Conservation (phyloP, 768 basidiomycete genomes). For the Butyriboletus loyo region DNA sequence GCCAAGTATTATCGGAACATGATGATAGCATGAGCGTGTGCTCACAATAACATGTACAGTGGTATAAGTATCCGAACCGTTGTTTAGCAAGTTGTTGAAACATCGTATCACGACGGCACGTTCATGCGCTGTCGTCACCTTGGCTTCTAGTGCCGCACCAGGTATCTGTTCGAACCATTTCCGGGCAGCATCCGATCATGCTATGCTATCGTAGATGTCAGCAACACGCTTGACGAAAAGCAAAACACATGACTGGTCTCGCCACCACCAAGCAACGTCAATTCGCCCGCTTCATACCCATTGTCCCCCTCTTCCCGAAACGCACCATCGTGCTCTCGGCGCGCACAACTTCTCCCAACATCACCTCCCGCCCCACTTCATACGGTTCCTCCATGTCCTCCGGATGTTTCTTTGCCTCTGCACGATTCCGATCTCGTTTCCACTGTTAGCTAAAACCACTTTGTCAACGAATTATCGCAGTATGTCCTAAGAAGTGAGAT, state of each 20-base stretch:
- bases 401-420: slow-evolving; percentile 62
- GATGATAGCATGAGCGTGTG: slow-evolving; percentile 1
- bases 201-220: slow-evolving; percentile 50
- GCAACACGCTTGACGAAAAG: not conserved
- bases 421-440: slow-evolving; percentile 67
- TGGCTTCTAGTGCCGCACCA: no score
- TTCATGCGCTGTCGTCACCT: no score
- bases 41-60: slow-evolving; percentile 7
- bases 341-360: slow-evolving; percentile 74
- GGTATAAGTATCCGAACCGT: slow-evolving; percentile 44
- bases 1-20: not conserved
- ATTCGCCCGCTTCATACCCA: slow-evolving; percentile 75
- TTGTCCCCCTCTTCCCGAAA: slow-evolving; percentile 72
- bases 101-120: no score
- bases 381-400: slow-evolving; percentile 83
- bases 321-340: slow-evolving; percentile 64
- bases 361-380: slow-evolving; percentile 76
- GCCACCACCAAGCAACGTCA: slow-evolving; percentile 76
- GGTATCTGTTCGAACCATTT: slow-evolving; percentile 59
- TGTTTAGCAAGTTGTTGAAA: slow-evolving; percentile 79
- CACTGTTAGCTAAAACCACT: no score
- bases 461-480: no score
- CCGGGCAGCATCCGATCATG: slow-evolving; percentile 70
- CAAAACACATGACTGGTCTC: slow-evolving; percentile 61
- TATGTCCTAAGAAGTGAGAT: no score